A percentile compares a stretch with the other conserved stretches of the same genome.
Evolutionary conservation across 2,329 filamentous ascomycete genomes (phyloP).

Genomic region (Venturia asperata): DNA sequence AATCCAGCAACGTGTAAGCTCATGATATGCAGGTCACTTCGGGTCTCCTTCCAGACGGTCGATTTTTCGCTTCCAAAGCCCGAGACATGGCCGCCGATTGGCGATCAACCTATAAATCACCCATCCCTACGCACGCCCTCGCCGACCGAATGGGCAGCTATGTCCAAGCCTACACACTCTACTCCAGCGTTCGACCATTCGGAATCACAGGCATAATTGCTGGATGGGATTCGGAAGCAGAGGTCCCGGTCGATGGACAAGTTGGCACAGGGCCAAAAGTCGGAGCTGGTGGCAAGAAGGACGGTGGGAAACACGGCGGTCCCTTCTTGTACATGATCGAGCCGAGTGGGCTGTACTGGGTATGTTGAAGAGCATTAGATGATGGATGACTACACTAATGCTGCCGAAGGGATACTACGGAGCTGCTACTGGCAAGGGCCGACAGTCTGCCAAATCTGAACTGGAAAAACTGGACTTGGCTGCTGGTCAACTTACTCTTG

Average conservation of each 20-base stretch:
- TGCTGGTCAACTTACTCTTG: constrained; percentile 66
- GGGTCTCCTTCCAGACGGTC: constrained; percentile 87
- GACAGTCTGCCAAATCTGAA: constrained; percentile 95
- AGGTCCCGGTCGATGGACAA: constrained; percentile 80
- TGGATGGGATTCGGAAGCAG: constrained; percentile 85
- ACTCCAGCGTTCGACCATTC: constrained; percentile 93
- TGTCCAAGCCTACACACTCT: constrained; percentile 94
- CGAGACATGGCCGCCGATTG: constrained; percentile 88
- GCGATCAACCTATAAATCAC: constrained; percentile 89
- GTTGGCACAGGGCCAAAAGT: constrained; percentile 72
- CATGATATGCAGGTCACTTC: constrained; percentile 68
- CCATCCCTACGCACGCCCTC: constrained; percentile 81
- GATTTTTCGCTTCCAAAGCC: constrained; percentile 89
- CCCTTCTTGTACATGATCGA: constrained; percentile 98
- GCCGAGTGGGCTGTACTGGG: constrained; percentile 93
- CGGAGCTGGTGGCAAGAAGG: constrained; percentile 77
- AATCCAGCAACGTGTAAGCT: not conserved
- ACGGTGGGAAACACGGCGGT: constrained; percentile 70
- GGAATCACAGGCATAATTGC: constrained; percentile 92
- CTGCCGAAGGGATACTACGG: constrained; percentile 76
- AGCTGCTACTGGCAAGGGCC: constrained; percentile 91
- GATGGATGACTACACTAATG: not conserved
- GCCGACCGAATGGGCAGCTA: constrained; percentile 92
- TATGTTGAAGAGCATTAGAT: constrained; percentile 30
- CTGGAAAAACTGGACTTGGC: constrained; percentile 93